phyloP scores from a whole-genome alignment of 371 early-diverging fungal genomes.

The Hamiltosporidium tvaerminnensis region DNA sequence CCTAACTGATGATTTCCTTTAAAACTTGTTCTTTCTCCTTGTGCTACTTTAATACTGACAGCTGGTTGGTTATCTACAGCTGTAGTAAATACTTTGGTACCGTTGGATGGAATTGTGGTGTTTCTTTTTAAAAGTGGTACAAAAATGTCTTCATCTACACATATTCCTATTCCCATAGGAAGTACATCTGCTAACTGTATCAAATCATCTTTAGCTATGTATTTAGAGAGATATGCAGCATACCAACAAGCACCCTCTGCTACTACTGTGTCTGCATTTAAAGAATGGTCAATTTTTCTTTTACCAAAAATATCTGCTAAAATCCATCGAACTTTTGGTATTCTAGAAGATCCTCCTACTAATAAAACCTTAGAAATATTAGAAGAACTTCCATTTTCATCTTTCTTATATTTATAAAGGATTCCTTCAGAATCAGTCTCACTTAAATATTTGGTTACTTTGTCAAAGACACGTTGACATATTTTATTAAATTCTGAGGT shows the following conservation, averaged over 20 bases:
- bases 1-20: constrained; percentile 78
- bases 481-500: constrained; percentile 28
- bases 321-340: constrained; percentile 45
- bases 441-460: constrained; percentile 22
- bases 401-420: constrained; percentile 26
- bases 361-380: constrained; percentile 42
- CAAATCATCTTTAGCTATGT: constrained; percentile 8
- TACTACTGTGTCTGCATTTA: constrained; percentile 51
- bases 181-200: constrained; percentile 36
- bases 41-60: constrained; percentile 73
- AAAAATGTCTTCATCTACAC: constrained; percentile 31
- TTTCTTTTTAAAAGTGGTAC: constrained; percentile 61
- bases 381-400: constrained; percentile 4
- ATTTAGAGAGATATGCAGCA: constrained; percentile 34
- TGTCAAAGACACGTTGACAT: constrained; percentile 28
- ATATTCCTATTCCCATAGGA: constrained; percentile 49
- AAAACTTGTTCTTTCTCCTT: constrained; percentile 73
- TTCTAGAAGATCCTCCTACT: constrained; percentile 53
- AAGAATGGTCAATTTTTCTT: constrained; percentile 27
- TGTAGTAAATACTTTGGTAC: constrained; percentile 75
- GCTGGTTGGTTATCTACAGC: constrained; percentile 75
- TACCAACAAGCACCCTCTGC: constrained; percentile 50
- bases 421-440: constrained; percentile 26
- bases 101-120: constrained; percentile 71
- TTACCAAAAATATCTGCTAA: constrained; percentile 39